phyloP scores from a whole-genome alignment of 257 asterid species.

The Hygrophila difformis region DNA sequence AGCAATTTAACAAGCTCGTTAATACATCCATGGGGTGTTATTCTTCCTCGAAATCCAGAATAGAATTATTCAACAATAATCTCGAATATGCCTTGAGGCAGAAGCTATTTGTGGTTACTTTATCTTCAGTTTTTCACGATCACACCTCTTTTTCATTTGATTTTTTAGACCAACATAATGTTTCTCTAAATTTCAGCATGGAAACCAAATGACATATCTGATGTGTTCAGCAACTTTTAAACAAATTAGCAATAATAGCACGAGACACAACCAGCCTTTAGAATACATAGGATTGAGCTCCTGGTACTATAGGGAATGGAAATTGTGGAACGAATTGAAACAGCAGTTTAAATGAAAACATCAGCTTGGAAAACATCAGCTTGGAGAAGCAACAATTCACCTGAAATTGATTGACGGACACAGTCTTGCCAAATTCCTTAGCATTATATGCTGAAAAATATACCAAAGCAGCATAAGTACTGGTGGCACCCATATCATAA shows the following conservation, averaged over 20 bases:
- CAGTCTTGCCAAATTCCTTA: conserved; percentile 79
- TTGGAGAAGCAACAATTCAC: conserved; percentile 23
- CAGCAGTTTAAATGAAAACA: background rate
- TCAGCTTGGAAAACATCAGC: background rate
- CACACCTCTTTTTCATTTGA: background rate
- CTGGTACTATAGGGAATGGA: too few relatives aligned
- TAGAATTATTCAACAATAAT: background rate
- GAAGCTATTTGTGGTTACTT: background rate
- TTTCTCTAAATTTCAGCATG: background rate
- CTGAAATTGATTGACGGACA: conserved; percentile 87
- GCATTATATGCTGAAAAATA: conserved; percentile 80
- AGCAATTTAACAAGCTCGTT: conserved; percentile 2
- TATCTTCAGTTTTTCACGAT: too few relatives aligned
- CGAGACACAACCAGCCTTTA: too few relatives aligned
- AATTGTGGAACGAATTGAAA: background rate
- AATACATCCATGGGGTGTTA: background rate
- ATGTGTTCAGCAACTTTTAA: too few relatives aligned
- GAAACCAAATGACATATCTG: background rate
- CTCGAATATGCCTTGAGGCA: too few relatives aligned
- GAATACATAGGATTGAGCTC: too few relatives aligned
- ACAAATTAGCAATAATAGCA: too few relatives aligned
- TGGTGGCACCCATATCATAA: conserved; percentile 94
- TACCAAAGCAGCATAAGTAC: conserved; percentile 91
- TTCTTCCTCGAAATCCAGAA: background rate
- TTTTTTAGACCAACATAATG: conserved; percentile 6